A percentile compares a stretch with the other conserved stretches of the same genome.
These are phyloP conservation scores for Candida anutae DNA, from an alignment of 1,139 yeast genomes.

Conservation along the genomic window DNA sequence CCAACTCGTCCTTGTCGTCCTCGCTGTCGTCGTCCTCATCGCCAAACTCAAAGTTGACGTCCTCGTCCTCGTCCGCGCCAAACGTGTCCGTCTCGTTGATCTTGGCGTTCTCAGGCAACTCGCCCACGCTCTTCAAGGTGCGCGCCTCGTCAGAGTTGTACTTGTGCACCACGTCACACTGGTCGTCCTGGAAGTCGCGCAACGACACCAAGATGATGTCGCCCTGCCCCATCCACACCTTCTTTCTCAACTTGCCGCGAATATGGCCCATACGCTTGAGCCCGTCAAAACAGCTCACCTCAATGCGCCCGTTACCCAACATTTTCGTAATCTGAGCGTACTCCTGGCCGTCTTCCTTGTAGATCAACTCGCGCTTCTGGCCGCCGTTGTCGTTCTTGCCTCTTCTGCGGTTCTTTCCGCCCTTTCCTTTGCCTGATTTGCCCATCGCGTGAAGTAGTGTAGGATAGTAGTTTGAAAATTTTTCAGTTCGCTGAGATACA, in stretches of 20 bases:
- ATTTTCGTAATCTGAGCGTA: constrained; percentile 97
- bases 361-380: constrained; percentile 88
- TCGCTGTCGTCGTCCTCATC: constrained; percentile 82
- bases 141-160: constrained; percentile 98
- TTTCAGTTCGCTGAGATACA: too few relatives aligned
- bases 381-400: constrained; percentile 93
- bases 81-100: constrained; percentile 97
- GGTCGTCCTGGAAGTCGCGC: constrained; percentile 98
- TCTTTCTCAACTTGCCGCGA: constrained; percentile 98
- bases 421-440: constrained; percentile 49
- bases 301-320: constrained; percentile 97
- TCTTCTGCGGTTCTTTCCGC: constrained; percentile 92
- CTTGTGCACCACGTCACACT: constrained; percentile 96
- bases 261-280: constrained; percentile 92
- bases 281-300: constrained; percentile 93
- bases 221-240: constrained; percentile 99
- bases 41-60: constrained; percentile 97
- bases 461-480: too few relatives aligned
- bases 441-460: constrained; percentile 39
- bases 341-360: constrained; percentile 95
- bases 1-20: constrained; percentile 58
- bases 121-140: constrained; percentile 91
- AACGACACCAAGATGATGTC: constrained; percentile 92
- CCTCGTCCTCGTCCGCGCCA: constrained; percentile 95
- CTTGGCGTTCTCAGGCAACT: constrained; percentile 92